These are phyloP conservation scores for Calendula officinalis DNA, from an alignment of 129 eudicot species.

Conservation along the genomic window DNA sequence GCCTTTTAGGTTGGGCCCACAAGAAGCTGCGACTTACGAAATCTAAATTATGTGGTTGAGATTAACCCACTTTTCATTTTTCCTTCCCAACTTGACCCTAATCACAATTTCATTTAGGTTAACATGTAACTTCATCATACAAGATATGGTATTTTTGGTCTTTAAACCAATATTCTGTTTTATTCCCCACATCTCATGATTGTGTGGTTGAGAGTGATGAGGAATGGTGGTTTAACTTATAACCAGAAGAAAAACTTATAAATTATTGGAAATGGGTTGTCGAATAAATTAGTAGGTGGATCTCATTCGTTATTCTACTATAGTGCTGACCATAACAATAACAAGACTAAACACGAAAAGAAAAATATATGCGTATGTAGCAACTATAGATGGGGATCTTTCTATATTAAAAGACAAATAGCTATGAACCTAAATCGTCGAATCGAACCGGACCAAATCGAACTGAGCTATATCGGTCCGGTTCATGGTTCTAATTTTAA, in stretches of 20 bases:
- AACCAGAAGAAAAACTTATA: conserved; percentile 17
- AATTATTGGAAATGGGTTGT: conserved; percentile 14
- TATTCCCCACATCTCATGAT: conserved; percentile 11
- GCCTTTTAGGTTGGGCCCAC: too few relatives aligned
- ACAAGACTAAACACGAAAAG: neutral
- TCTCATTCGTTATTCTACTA: conserved; percentile 18
- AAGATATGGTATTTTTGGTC: conserved; percentile 8
- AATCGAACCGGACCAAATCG: too few relatives aligned
- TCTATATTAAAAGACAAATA: too few relatives aligned
- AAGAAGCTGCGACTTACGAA: too few relatives aligned
- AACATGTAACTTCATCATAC: neutral
- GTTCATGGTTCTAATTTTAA: too few relatives aligned
- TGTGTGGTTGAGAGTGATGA: conserved; percentile 22
- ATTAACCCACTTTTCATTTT: too few relatives aligned
- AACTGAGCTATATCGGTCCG: too few relatives aligned
- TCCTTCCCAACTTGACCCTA: conserved; percentile 5
- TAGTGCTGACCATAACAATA: neutral
- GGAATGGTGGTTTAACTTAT: conserved; percentile 14
- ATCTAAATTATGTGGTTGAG: too few relatives aligned
- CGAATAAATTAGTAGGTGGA: conserved; percentile 16
- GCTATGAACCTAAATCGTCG: too few relatives aligned
- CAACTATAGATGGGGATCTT: neutral
- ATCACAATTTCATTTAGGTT: neutral
- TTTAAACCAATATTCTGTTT: conserved; percentile 14
- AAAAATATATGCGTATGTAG: neutral